Percentiles rank a stretch among this genome's conserved stretches.
Evolutionary conservation across 2,329 filamentous ascomycete genomes (phyloP).

Genomic region (Magnaporthiopsis incrustans): DNA sequence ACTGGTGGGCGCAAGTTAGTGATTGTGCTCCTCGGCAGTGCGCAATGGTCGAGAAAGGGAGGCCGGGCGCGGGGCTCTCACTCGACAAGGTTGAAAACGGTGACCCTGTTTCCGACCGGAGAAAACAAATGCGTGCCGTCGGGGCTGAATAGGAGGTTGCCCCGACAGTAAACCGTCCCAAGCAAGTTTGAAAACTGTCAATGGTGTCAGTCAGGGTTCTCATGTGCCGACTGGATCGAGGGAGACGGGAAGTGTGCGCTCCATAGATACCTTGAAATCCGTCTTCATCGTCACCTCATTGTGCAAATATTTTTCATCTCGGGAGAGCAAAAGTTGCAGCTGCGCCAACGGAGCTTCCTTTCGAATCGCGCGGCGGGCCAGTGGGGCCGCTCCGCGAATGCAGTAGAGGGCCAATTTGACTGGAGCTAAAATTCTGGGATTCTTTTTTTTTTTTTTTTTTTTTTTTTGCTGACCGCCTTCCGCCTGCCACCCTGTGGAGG

Average conservation of each 20-base stretch:
- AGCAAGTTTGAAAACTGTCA: constrained; percentile 91
- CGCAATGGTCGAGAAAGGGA: neutral
- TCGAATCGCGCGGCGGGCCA: constrained; percentile 19
- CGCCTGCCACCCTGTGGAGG: constrained; percentile 10
- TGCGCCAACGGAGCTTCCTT: constrained; percentile 17
- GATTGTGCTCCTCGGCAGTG: neutral
- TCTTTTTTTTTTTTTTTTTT: constrained; percentile 12
- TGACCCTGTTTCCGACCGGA: constrained; percentile 91
- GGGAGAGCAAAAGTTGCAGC: neutral
- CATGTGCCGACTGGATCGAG: neutral
- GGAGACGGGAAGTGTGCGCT: neutral
- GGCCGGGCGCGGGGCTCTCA: constrained; percentile 33
- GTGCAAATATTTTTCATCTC: constrained; percentile 4
- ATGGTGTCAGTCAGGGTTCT: neutral
- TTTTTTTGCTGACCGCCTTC: constrained; percentile 12
- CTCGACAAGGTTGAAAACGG: constrained; percentile 95
- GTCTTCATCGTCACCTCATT: constrained; percentile 76
- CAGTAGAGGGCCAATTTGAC: neutral
- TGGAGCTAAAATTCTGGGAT: constrained; percentile 2
- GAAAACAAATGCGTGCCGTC: constrained; percentile 95
- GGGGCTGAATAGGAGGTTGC: constrained; percentile 92
- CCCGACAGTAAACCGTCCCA: constrained; percentile 96
- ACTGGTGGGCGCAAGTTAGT: constrained; percentile 34
- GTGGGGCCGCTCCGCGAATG: constrained; percentile 6
- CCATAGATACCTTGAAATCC: constrained; percentile 87